Base-by-base conservation (phyloP, 2,329 filamentous ascomycete species). In the Aphanocladium album region DNA sequence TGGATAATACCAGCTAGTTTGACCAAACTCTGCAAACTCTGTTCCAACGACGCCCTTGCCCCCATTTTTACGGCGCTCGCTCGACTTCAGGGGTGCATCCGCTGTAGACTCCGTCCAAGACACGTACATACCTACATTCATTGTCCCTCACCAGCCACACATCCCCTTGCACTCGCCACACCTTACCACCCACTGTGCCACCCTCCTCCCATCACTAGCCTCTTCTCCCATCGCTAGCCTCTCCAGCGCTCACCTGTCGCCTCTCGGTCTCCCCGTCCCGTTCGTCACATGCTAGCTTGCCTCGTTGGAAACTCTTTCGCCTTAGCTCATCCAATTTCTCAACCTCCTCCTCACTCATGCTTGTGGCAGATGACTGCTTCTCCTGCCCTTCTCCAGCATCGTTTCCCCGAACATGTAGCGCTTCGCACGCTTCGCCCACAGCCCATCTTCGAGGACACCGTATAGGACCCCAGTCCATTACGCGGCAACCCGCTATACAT, bases 341-440 rank as follows among this genome's bases (percentile, higher is more conserved):
- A 12, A 43, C 56, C 7, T 14, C 6, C 14, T 8, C n/a, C 7
- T 45, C 17, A 43, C 16, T 39, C 23, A 12, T 49, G 21, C 35
- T 17, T 57, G 17, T 50, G 45, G 21, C 45, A 46, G 25, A 56
- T 45, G 47, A 37, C 17, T 14, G 23, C n/a, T 19, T 60, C 27
- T 41, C 19, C 19, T 52, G 27, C n/a, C 16, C 37, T 17, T 41
- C 16, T 30, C 12, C 30, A 27, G 11, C 17, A 41, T 19, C 17
- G 37, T 21, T 27, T 54, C 41, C 43, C 41, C 49, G 39, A 52
- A 51, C 33, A 60, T 60, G 57, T 60, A 60, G 43, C 30, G 17
- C 21, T 8, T 54, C 30, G 27, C 43, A 60, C 21, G 41, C n/a
- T 14, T 30, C 11, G 25, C 39, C 12, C n/a, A 33, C 27, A 52